Evolutionary conservation across 139 green algal species (phyloP), one percentile per base, ranked within the genome.

Genomic region (Desmodesmus armatus): DNA sequence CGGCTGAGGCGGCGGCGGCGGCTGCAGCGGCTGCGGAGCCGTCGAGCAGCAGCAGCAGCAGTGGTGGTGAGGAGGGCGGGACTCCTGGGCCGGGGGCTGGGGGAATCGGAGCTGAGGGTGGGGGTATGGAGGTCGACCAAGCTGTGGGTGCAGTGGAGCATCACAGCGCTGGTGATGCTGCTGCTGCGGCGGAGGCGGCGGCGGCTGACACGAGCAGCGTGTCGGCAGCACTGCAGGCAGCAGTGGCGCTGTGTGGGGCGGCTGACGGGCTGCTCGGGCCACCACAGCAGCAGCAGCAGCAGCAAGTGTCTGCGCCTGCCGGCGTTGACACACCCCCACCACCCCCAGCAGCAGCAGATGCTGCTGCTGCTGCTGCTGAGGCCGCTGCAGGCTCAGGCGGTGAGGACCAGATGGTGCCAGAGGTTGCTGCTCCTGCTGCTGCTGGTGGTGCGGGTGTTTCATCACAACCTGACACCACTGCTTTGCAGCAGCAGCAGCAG

Each of bases 401-500:
- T 77, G 69, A 77, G 19, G 39, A 77, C 35, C 37, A 35, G 37
- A 3, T 55, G 13, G 69, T 55, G 11, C 69, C 69, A 55, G 39
- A 58, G 2, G 74, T 3, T 70, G 47, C 74, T 49, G 74, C 70
- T 19, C 27, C 65, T 44, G 47, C 47, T 13, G 47, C 6, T 31
- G 60, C n/a, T 15, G 21, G n/a, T 31, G 21, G 19, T 51, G 69
- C n/a, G 47, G 35, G n/a, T 53, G 70, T 4, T 62, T 13, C 70
- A 78, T 13, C 37, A 78, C n/a, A n/a, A n/a, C n/a, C n/a, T n/a
- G n/a, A n/a, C n/a, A n/a, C n/a, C n/a, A n/a, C n/a, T n/a, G n/a
- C n/a, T n/a, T n/a, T n/a, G 70, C 47, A 41, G 74, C 40, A 81
- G 40, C 74, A 81, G 74, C 44, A 41, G 47, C 73, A 80, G 73